These are phyloP conservation scores for Leccinum uliginosum DNA, from an alignment of 768 basidiomycete genomes.

Conservation along the genomic window DNA sequence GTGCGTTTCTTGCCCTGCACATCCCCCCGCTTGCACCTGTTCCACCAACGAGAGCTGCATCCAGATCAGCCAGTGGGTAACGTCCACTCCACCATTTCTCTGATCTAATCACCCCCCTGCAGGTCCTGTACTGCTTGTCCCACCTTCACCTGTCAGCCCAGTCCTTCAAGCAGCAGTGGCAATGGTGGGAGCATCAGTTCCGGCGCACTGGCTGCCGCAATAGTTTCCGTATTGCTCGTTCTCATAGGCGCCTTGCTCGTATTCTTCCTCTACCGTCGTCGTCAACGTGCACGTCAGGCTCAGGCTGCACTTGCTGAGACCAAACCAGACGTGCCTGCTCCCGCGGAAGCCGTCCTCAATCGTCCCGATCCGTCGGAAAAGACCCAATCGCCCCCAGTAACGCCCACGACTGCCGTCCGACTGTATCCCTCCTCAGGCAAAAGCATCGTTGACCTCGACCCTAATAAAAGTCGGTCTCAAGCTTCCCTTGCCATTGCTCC, in stretches of 20 bases:
- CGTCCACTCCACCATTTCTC: not conserved
- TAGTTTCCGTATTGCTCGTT: constrained; percentile 61
- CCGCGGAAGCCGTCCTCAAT: constrained; percentile 74
- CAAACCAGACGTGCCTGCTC: constrained; percentile 62
- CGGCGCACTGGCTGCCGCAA: constrained; percentile 71
- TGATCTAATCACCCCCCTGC: constrained; percentile 1
- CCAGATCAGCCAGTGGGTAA: constrained; percentile 52
- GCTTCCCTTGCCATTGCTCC: constrained; percentile 17
- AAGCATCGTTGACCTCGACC: constrained; percentile 58
- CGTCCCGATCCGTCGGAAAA: constrained; percentile 81
- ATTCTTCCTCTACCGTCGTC: constrained; percentile 66
- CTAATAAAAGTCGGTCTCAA: constrained; percentile 34
- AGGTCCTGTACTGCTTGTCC: constrained; percentile 61
- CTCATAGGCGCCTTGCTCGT: constrained; percentile 46
- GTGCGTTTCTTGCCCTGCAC: constrained; percentile 50
- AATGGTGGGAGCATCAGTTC: constrained; percentile 46
- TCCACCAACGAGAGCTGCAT: constrained; percentile 52
- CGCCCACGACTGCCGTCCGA: constrained; percentile 36
- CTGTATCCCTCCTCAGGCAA: constrained; percentile 44
- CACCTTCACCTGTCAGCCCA: constrained; percentile 47
- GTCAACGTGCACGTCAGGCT: constrained; percentile 38
- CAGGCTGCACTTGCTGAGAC: constrained; percentile 33
- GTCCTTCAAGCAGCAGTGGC: constrained; percentile 23
- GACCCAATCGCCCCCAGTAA: constrained; percentile 19
- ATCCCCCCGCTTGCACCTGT: constrained; percentile 52